Percentiles rank a stretch among this genome's conserved stretches.
Evolutionary conservation across 768 basidiomycete genomes (phyloP).

Genomic region (Boletus insuetus): DNA sequence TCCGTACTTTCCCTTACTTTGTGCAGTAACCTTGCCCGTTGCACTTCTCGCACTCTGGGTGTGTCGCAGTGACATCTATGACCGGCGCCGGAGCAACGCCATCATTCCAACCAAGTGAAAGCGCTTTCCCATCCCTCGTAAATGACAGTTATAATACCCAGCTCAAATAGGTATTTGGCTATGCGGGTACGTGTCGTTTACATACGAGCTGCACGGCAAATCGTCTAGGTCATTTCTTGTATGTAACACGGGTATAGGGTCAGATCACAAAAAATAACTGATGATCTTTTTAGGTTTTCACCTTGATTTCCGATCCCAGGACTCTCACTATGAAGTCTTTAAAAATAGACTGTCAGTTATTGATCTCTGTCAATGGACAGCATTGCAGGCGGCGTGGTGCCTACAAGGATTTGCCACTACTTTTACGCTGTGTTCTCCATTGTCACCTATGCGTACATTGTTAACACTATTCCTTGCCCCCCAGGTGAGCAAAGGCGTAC

Average conservation of each 20-base stretch:
- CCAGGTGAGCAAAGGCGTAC: no score
- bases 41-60: no score
- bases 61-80: no score
- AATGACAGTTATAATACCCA: no score
- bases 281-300: constrained; percentile 38
- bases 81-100: no score
- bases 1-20: no score
- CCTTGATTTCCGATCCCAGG: constrained; percentile 51
- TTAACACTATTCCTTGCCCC: no score
- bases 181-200: constrained; percentile 7
- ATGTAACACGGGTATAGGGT: constrained; percentile 1
- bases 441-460: constrained; percentile 32
- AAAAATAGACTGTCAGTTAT: background rate
- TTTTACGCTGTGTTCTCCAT: constrained; percentile 50
- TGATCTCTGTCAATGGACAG: background rate
- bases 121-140: no score
- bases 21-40: no score
- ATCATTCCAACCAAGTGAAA: no score
- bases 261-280: no score
- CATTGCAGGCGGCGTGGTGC: constrained; percentile 41
- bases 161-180: background rate
- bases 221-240: constrained; percentile 44
- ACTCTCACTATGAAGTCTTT: constrained; percentile 49
- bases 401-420: constrained; percentile 52
- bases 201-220: no score